Evolutionary conservation across 2,329 filamentous ascomycete species (phyloP), one percentile per base, ranked within the genome.

Genomic region (Pestalotiopsis sp.): DNA sequence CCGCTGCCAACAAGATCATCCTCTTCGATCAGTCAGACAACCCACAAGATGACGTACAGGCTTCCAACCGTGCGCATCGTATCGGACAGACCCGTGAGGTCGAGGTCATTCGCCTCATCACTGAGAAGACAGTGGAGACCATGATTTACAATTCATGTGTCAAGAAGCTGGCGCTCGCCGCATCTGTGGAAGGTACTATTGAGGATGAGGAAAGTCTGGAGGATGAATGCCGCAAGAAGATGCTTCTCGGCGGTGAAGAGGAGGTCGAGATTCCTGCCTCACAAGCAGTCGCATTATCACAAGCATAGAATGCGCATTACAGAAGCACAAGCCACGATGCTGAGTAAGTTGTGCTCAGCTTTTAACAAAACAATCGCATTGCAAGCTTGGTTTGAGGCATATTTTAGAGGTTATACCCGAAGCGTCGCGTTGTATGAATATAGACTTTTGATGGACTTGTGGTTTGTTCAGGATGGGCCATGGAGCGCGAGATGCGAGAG

Each of bases 21-120:
- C 96, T 99, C 76, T 98, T 98, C 78, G 96, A 99, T 80, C 92
- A 93, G 71, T 93, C 91, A n/a, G 97, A 98, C 82, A 99, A 99
- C 74, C 96, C 96, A 0, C 96, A 99, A 78, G 95, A 98, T 74
- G 96, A 99, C 77, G 91, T 97, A n/a, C 96, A 99, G 79, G 96
- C 96, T 0, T 96, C 98, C 84, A 98, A 99, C 79, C 91, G 96
- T 20, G 96, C 96, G 0, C 96, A 99, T 81, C 92, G 96, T 14
- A 93, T 99, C 9, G 96, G 96, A 0, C 96, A 99, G 83, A 95
- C 89, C 38, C 86, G 93, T 17, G 92, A 95, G 45, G 96, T 99
- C 1, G 95, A 99, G 78, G 92, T 99, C 55, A 90, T 97, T 55
- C 87, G 94, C 38, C 86, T 99, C 1, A 92, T 99, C 66, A 93